These are phyloP conservation scores for Beauveria brongniartii DNA, from an alignment of 2,329 filamentous ascomycete genomes.

Conservation along the genomic window DNA sequence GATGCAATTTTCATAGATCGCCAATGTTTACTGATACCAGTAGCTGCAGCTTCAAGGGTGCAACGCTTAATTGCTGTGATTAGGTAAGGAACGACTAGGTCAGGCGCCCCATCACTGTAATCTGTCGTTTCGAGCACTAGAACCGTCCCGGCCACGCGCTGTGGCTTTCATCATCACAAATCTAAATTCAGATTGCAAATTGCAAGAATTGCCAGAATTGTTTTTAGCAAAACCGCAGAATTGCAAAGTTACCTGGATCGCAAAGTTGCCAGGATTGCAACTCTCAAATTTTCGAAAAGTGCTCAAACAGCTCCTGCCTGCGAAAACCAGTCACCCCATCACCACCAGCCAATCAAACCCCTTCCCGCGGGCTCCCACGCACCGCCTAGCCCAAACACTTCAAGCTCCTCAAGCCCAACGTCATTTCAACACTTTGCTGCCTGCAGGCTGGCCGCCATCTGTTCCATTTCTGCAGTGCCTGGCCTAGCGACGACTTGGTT, in stretches of 20 bases:
- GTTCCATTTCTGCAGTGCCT: neutral
- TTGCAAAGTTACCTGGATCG: too few relatives aligned
- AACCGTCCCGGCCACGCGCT: neutral
- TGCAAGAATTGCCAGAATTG: too few relatives aligned
- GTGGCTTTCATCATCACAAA: neutral
- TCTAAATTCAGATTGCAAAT: neutral
- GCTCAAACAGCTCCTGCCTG: neutral
- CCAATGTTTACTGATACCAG: neutral
- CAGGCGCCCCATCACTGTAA: neutral
- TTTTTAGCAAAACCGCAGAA: too few relatives aligned
- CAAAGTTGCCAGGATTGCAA: too few relatives aligned
- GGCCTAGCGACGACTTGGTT: neutral
- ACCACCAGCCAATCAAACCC: neutral
- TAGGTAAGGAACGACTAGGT: neutral
- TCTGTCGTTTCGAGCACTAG: neutral
- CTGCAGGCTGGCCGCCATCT: neutral
- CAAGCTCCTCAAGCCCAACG: slow-evolving; percentile 5
- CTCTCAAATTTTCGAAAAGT: neutral
- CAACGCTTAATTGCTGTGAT: too few relatives aligned
- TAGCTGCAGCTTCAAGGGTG: neutral
- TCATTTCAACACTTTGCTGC: slow-evolving; percentile 10
- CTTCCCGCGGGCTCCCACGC: neutral
- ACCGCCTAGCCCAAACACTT: neutral
- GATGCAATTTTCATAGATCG: neutral
- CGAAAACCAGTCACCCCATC: neutral